phyloP scores from a whole-genome alignment of 2,329 filamentous ascomycete species.

The Colletotrichum horii region DNA sequence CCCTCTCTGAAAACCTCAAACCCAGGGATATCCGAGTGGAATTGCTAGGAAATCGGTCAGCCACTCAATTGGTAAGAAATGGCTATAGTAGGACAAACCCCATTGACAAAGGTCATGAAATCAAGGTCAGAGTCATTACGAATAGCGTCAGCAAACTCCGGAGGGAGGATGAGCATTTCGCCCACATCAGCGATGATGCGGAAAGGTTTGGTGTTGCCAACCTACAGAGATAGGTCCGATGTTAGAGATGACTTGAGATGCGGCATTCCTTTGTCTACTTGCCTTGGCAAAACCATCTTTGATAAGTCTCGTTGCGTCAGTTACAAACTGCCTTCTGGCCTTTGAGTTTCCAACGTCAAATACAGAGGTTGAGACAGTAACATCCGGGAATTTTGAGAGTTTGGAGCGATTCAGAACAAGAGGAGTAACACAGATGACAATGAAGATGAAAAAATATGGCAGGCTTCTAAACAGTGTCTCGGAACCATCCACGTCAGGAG shows the following conservation, averaged over 20 bases:
- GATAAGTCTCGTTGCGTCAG: background rate
- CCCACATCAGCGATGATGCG: background rate
- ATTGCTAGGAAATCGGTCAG: background rate
- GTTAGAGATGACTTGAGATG: background rate
- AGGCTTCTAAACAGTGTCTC: background rate
- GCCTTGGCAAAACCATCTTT: background rate
- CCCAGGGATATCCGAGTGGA: background rate
- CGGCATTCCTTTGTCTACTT: fast-evolving
- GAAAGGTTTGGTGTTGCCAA: background rate
- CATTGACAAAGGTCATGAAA: background rate
- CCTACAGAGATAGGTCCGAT: fast-evolving
- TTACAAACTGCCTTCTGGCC: background rate
- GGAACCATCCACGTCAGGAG: fast-evolving
- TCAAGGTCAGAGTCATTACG: background rate
- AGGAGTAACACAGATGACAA: background rate
- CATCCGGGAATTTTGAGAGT: background rate
- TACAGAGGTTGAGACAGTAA: background rate
- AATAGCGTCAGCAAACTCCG: background rate
- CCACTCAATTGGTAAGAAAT: background rate
- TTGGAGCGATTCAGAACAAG: background rate
- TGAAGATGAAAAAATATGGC: background rate
- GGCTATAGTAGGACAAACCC: background rate
- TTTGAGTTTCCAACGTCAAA: fast-evolving
- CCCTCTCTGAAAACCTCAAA: background rate
- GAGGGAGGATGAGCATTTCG: background rate